These are phyloP conservation scores for Paramecium biaurelia DNA, from an alignment of 73 alveolate genomes.

Conservation along the genomic window DNA sequence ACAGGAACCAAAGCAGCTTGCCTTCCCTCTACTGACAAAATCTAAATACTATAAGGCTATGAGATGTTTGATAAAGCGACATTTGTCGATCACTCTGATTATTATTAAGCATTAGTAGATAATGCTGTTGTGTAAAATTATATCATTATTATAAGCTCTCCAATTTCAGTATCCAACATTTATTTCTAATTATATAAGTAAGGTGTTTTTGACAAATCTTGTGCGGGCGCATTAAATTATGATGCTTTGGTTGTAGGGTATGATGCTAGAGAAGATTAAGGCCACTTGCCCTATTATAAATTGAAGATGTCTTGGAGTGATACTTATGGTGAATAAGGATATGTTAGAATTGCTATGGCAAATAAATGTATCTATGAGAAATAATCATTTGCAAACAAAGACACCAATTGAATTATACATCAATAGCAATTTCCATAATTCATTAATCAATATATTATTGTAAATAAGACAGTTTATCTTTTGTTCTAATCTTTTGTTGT, in stretches of 20 bases:
- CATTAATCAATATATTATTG: background rate
- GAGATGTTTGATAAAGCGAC: background rate
- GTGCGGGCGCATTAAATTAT: conserved; percentile 40
- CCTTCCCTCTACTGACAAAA: background rate
- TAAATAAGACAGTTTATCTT: too few species aligned
- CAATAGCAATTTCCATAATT: background rate
- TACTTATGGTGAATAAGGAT: conserved; percentile 73
- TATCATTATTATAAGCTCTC: background rate
- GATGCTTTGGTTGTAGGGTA: conserved; percentile 74
- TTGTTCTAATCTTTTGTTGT: too few species aligned
- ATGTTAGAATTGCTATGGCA: conserved; percentile 54
- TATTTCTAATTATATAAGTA: conserved; percentile 41
- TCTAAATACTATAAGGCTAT: background rate
- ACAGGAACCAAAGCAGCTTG: background rate
- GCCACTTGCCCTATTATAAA: conserved; percentile 56
- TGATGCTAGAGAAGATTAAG: conserved; percentile 67
- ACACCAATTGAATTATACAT: background rate
- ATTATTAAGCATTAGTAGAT: background rate
- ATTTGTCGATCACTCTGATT: background rate
- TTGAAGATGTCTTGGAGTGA: conserved; percentile 77
- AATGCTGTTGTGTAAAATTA: background rate
- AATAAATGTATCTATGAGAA: background rate
- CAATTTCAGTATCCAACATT: background rate
- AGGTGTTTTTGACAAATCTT: conserved; percentile 60
- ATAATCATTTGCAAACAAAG: background rate